Percentiles rank a stretch among this genome's conserved stretches.
These are phyloP conservation scores for Cyberlindnera meyerae DNA, from an alignment of 805 yeast genomes.

Conservation along the genomic window DNA sequence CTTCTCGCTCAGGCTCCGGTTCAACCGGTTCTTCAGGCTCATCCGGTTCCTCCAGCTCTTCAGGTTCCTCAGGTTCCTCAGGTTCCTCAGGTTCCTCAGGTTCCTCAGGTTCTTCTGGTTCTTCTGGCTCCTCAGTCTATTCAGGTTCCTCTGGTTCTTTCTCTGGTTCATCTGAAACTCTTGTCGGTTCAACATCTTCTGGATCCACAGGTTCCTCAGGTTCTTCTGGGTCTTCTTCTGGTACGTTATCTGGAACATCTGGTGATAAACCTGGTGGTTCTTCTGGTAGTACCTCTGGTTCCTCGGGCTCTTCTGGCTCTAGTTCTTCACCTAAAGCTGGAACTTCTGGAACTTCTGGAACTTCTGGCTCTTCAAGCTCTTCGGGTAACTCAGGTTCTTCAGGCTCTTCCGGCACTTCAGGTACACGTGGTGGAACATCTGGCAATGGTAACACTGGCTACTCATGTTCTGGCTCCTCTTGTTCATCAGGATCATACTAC, in stretches of 20 bases:
- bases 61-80: neutral
- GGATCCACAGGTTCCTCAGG: no score
- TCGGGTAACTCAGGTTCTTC: neutral
- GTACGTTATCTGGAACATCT: no score
- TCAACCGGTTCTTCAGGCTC: neutral
- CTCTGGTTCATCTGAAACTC: no score
- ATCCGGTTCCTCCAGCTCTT: constrained; percentile 1
- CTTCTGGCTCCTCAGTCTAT: constrained; percentile 1
- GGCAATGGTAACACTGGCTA: no score
- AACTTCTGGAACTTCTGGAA: neutral
- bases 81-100: neutral
- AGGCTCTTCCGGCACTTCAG: neutral
- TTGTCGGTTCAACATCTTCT: neutral
- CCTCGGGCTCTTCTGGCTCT: no score
- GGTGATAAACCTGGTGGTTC: no score
- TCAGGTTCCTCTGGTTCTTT: no score
- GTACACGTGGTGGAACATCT: neutral
- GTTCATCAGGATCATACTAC: neutral
- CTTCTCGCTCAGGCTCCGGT: neutral
- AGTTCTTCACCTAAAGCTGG: neutral
- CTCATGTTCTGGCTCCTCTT: no score
- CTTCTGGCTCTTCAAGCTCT: neutral
- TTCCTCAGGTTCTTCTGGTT: constrained; percentile 1
- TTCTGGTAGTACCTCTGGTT: neutral
- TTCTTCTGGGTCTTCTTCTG: constrained; percentile 1